Conservation (phyloP, 768 basidiomycete genomes). For the Suillus brevipes region DNA sequence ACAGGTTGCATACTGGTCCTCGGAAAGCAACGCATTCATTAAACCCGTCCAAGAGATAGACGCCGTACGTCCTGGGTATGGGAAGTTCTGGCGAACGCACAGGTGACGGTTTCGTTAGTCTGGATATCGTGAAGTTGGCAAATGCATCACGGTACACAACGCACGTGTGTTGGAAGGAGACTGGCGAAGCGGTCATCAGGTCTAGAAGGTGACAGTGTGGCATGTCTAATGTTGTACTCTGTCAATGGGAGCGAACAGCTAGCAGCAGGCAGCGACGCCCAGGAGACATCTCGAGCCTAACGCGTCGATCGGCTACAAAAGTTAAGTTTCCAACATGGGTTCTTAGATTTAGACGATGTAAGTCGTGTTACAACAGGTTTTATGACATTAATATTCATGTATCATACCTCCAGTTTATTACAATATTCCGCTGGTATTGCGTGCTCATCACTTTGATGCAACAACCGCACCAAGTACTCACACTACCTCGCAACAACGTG, state of each 20-base stretch:
- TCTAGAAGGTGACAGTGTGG: background rate
- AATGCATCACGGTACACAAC: background rate
- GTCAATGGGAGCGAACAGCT: background rate
- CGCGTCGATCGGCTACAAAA: background rate
- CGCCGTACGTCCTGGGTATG: background rate
- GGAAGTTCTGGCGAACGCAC: background rate
- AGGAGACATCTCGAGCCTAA: background rate
- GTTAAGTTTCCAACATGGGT: background rate
- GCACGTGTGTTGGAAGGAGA: background rate
- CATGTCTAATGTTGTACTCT: background rate
- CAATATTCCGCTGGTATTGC: background rate
- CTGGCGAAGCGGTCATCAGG: background rate
- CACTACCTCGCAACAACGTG: background rate
- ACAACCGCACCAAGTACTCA: background rate
- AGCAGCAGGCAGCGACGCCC: background rate
- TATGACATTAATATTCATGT: background rate
- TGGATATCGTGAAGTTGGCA: background rate
- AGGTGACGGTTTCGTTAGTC: background rate
- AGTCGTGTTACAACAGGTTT: background rate
- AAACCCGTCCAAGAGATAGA: background rate
- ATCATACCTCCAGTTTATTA: background rate
- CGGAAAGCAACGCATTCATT: background rate
- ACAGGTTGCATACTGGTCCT: background rate
- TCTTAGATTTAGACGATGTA: background rate
- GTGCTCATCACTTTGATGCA: background rate